phyloP scores from a whole-genome alignment of 495 filamentous ascomycete genomes.

The Penicillium longicatenatum region DNA sequence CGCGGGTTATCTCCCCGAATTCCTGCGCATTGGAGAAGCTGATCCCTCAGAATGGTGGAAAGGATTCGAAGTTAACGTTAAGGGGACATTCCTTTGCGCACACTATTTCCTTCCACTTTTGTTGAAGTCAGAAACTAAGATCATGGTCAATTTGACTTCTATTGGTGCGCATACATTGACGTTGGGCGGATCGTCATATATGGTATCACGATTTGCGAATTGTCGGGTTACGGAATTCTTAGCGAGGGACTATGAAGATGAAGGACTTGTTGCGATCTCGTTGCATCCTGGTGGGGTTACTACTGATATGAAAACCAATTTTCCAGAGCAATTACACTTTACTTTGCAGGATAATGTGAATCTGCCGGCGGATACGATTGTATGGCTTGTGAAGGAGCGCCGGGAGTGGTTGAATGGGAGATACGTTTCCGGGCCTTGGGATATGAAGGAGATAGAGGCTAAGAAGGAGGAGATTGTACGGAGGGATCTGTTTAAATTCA shows the following conservation, averaged over 20 bases:
- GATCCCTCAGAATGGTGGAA: slow-evolving; percentile 51
- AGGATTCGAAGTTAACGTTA: slow-evolving; percentile 46
- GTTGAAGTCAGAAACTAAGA: slow-evolving; percentile 45
- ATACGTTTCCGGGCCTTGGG: slow-evolving; percentile 46
- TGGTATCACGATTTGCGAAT: slow-evolving; percentile 49
- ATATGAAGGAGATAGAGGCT: slow-evolving; percentile 48
- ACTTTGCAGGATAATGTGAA: slow-evolving; percentile 44
- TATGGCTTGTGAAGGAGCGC: slow-evolving; percentile 49
- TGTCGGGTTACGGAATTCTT: slow-evolving; percentile 50
- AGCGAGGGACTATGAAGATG: slow-evolving; percentile 36
- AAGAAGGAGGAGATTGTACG: slow-evolving; percentile 46
- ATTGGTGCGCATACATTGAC: slow-evolving; percentile 39
- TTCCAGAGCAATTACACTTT: slow-evolving; percentile 22
- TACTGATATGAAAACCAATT: slow-evolving; percentile 43
- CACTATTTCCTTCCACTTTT: slow-evolving; percentile 51
- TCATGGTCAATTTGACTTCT: slow-evolving; percentile 48
- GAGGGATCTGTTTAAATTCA: slow-evolving; percentile 17
- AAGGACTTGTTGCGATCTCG: slow-evolving; percentile 47
- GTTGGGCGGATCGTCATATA: slow-evolving; percentile 42
- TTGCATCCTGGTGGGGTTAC: slow-evolving; percentile 54
- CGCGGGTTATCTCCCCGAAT: slow-evolving; percentile 46
- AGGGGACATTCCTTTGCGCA: slow-evolving; percentile 45
- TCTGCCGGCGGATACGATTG: slow-evolving; percentile 54
- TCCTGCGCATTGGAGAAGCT: slow-evolving; percentile 37
- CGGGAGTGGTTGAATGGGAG: slow-evolving; percentile 54